Percentiles rank a stretch among this genome's conserved stretches.
Conservation (phyloP, 163 green algal genomes). For the Chlamydomonas reinhardtii region DNA sequence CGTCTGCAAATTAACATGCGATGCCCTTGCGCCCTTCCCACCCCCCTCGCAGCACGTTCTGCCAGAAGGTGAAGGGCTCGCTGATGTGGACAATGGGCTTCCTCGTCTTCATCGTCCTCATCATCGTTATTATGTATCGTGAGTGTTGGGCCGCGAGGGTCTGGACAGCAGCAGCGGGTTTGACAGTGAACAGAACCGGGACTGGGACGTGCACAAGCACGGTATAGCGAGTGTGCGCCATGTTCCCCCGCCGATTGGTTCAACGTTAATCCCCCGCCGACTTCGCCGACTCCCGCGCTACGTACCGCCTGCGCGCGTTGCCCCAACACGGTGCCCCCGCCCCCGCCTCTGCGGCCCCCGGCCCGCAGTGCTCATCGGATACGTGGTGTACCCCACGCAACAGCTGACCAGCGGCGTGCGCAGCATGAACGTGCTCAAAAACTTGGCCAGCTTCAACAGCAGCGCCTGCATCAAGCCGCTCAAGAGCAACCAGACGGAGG, state of each 20-base stretch:
- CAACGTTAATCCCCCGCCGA: too few species aligned
- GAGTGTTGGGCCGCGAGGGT: not conserved
- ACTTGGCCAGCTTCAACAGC: not conserved
- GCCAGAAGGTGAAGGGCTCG: conserved; percentile 68
- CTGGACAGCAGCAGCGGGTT: not conserved
- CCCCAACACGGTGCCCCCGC: too few species aligned
- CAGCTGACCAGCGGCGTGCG: conserved; percentile 74
- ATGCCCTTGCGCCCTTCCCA: too few species aligned
- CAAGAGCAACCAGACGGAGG: conserved; percentile 8
- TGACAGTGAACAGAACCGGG: too few species aligned
- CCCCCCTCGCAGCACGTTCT: conserved; percentile 67
- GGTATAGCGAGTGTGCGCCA: too few species aligned
- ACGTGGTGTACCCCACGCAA: conserved; percentile 84
- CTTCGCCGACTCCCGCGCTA: too few species aligned
- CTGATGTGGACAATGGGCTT: conserved; percentile 75
- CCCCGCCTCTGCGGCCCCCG: not conserved
- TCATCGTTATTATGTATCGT: conserved; percentile 88
- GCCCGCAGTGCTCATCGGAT: conserved; percentile 78
- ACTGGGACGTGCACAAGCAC: too few species aligned
- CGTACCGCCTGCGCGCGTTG: too few species aligned
- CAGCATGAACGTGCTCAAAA: conserved; percentile 54
- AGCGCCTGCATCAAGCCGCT: conserved; percentile 57
- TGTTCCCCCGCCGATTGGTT: too few species aligned
- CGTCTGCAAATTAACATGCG: too few species aligned
- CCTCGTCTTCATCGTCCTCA: conserved; percentile 72